Evolutionary conservation across 371 early-diverging fungal species (phyloP).

Genomic region (Mortierella sp.): DNA sequence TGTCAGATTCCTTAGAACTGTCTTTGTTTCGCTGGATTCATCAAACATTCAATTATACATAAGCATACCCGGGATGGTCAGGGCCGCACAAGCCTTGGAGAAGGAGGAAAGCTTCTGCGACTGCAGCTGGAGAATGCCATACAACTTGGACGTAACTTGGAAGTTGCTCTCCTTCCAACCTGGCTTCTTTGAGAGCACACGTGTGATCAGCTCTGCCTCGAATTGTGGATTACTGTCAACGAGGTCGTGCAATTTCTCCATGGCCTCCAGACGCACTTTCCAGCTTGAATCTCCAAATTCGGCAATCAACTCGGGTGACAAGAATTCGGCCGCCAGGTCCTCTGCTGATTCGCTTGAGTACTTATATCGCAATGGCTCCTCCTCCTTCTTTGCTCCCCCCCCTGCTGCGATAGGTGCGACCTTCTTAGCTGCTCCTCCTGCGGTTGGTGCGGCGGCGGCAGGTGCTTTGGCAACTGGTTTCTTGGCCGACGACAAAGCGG

Average conservation of each 20-base stretch:
- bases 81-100: constrained; percentile 79
- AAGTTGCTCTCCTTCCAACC: constrained; percentile 98
- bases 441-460: constrained; percentile 38
- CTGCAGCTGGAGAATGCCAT: constrained; percentile 77
- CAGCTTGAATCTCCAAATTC: constrained; percentile 82
- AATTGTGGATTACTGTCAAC: constrained; percentile 67
- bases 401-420: constrained; percentile 62
- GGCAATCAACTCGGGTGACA: constrained; percentile 70
- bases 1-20: background rate
- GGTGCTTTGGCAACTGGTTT: constrained; percentile 54
- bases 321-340: constrained; percentile 71
- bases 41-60: background rate
- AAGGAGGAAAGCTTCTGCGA: constrained; percentile 75
- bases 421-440: constrained; percentile 67
- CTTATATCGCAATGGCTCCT: constrained; percentile 78
- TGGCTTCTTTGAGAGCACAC: constrained; percentile 84
- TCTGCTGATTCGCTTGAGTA: constrained; percentile 78
- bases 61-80: constrained; percentile 72
- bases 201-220: constrained; percentile 88
- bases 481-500: constrained; percentile 57
- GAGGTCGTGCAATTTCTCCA: constrained; percentile 78
- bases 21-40: background rate
- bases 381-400: constrained; percentile 67
- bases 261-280: constrained; percentile 92
- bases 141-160: constrained; percentile 73